A percentile compares a stretch with the other conserved stretches of the same genome.
phyloP scores from a whole-genome alignment of 345 rosid genomes.

The Hibiscus tridactylites region DNA sequence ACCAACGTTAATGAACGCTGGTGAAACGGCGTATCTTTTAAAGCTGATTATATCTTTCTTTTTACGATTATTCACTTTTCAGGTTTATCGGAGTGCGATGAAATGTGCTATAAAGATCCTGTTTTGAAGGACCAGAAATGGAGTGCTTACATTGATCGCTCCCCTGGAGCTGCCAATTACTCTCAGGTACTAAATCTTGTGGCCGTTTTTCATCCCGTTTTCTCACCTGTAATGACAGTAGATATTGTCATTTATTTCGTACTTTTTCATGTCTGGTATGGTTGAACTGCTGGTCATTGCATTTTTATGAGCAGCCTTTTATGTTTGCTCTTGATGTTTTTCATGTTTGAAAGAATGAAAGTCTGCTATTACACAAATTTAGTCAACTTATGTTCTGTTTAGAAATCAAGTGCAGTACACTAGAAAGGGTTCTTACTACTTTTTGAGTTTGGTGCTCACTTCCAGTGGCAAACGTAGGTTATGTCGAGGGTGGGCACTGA shows the following conservation, averaged over 20 bases:
- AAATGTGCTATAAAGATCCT: slow-evolving; percentile 94
- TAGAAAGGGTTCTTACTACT: background rate
- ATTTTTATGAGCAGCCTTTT: background rate
- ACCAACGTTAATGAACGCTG: background rate
- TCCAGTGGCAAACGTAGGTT: background rate
- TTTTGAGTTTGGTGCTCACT: background rate
- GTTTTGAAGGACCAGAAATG: slow-evolving; percentile 82
- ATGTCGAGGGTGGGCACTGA: too few species aligned
- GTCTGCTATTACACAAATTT: background rate
- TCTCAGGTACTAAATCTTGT: background rate
- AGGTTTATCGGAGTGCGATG: slow-evolving; percentile 79
- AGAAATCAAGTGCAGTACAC: background rate
- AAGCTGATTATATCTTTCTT: background rate
- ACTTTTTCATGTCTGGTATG: background rate
- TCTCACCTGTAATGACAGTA: background rate
- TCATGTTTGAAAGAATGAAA: background rate
- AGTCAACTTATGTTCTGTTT: background rate
- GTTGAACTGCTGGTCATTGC: background rate
- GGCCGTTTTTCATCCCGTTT: background rate
- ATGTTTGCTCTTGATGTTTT: background rate
- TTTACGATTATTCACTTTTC: slow-evolving; percentile 20
- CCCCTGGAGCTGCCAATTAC: slow-evolving; percentile 6
- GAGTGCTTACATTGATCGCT: slow-evolving; percentile 74
- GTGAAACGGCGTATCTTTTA: background rate
- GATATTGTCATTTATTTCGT: background rate